Evolutionary conservation across 2,329 filamentous ascomycete species (phyloP), one percentile per base, ranked within the genome.

Genomic region (Juglanconis sp.): DNA sequence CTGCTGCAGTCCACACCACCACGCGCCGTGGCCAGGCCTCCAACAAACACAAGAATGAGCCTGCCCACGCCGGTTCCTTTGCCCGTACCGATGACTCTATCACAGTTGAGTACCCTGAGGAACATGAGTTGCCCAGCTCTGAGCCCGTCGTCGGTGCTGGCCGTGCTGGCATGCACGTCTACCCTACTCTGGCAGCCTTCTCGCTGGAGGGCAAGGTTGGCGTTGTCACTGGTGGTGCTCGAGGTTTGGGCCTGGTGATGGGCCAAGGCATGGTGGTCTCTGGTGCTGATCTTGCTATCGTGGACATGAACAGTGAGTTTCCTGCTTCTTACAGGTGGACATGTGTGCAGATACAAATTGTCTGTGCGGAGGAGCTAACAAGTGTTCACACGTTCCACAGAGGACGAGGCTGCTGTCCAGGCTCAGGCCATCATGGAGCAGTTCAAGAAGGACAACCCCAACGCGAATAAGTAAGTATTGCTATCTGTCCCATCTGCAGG

Each of bases 221-320:
- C 51, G 81, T 97, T 46, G 90, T 98, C 44, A 98, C 94, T 1
- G 94, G 94, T 56, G 94, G 93, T 71, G 94, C 94, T 32, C 83
- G 93, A 71, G 94, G 94, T 7, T 76, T 98, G 60, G 94, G 94
- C 44, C 79, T 97, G 63, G 92, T 96, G 67, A 97, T 98, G 90
- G 90, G 89, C 55, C 92, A 96, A 78, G 92, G 90, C 51, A 85
- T 96, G 75, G 90, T 96, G 56, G 88, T 91, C 56, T 95, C 90
- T 57, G 94, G 94, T 56, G 90, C 91, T 9, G 88, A 96, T 73
- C 82, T 97, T 64, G 94, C 94, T 47, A 90, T 98, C 74, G 92
- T 97, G 46, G 94, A 98, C 73, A 80, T 97, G 78, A 96, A 98
- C 77, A 89, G 91, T 94, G 76, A 67, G 86, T 81, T 51, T 38